phyloP scores from a whole-genome alignment of 176 grass and related monocot species.

The Ananas comosus region DNA sequence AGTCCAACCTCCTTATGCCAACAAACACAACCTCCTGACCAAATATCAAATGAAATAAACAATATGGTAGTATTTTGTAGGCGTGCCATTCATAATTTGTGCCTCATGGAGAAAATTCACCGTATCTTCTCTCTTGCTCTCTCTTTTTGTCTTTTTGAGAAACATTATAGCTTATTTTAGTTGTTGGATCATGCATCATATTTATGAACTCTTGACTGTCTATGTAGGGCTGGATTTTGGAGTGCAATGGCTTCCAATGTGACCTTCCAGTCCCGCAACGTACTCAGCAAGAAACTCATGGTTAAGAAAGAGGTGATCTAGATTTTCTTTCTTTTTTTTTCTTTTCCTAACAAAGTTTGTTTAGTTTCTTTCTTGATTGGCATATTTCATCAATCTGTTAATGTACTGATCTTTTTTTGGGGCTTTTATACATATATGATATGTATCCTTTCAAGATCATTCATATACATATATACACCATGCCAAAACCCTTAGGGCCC shows the following conservation, averaged over 20 bases:
- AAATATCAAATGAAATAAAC: no score
- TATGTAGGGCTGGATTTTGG: constrained; percentile 74
- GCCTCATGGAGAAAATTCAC: no score
- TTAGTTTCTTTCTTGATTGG: background rate
- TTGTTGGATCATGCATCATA: background rate
- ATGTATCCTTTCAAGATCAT: no score
- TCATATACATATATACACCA: background rate
- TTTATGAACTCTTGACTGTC: background rate
- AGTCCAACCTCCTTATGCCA: no score
- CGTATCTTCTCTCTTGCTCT: no score
- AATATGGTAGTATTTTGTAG: no score
- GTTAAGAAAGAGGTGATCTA: constrained; percentile 78
- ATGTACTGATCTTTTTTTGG: background rate
- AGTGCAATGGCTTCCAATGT: constrained; percentile 94
- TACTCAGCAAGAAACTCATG: constrained; percentile 98
- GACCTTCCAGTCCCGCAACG: constrained; percentile 92
- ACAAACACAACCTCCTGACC: no score
- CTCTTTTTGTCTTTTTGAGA: no score
- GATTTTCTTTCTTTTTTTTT: background rate
- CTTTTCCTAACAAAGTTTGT: background rate
- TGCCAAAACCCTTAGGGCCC: no score
- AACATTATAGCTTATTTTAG: background rate
- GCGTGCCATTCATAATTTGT: no score
- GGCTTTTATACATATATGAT: no score
- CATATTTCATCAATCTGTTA: background rate